Evolutionary conservation across 768 basidiomycete genomes (phyloP).

Genomic region (Leccinum disarticulatum): DNA sequence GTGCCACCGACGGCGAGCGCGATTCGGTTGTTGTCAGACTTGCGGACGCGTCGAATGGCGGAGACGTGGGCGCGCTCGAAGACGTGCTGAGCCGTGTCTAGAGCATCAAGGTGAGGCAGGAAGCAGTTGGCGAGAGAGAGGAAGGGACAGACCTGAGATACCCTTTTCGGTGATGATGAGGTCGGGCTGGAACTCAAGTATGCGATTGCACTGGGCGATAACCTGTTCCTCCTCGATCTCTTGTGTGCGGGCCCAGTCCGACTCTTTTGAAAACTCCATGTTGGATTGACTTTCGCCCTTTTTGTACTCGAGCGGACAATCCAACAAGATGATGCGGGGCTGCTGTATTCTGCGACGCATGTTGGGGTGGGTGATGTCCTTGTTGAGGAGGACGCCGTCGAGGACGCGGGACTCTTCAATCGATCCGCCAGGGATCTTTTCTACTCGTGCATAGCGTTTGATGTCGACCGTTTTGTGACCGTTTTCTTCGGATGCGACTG

Average conservation of each 20-base stretch:
- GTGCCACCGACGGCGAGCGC: slow-evolving; percentile 60
- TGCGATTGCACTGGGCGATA: slow-evolving; percentile 76
- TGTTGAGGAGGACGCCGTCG: slow-evolving; percentile 94
- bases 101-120: neutral
- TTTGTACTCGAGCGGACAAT: slow-evolving; percentile 98
- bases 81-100: slow-evolving; percentile 92
- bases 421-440: slow-evolving; percentile 97
- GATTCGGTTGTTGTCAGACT: slow-evolving; percentile 98
- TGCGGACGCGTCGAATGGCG: slow-evolving; percentile 95
- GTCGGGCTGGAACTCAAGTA: slow-evolving; percentile 94
- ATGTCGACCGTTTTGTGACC: slow-evolving; percentile 91
- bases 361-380: slow-evolving; percentile 96
- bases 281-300: slow-evolving; percentile 99
- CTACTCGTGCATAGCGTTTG: slow-evolving; percentile 96
- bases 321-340: slow-evolving; percentile 85
- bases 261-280: slow-evolving; percentile 94
- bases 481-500: slow-evolving; percentile 75
- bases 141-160: slow-evolving; percentile 64
- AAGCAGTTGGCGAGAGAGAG: neutral
- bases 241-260: slow-evolving; percentile 89
- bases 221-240: slow-evolving; percentile 98
- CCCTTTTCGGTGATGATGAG: slow-evolving; percentile 97
- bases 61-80: slow-evolving; percentile 85
- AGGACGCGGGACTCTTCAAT: slow-evolving; percentile 91
- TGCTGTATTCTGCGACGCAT: slow-evolving; percentile 92